Evolutionary conservation across 163 green algal species (phyloP).

Genomic region (Scenedesmus sp.): DNA sequence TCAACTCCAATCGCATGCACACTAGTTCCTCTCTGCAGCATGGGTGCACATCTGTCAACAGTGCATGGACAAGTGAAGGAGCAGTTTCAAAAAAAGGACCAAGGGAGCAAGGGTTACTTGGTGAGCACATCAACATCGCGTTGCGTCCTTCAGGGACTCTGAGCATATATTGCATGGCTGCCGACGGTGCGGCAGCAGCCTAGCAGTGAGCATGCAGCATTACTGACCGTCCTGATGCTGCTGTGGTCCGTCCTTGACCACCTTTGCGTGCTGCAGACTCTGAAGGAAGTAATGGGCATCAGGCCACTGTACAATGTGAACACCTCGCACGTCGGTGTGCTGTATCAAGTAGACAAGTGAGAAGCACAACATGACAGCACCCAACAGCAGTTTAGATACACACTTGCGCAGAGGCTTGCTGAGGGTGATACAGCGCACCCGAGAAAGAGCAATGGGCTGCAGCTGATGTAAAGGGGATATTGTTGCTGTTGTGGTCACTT

Average conservation of each 20-base stretch:
- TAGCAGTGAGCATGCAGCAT: too few relatives aligned
- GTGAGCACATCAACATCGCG: background rate
- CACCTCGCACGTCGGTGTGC: constrained; percentile 34
- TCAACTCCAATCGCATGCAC: too few relatives aligned
- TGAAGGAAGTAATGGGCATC: constrained; percentile 25
- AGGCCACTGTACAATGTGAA: constrained; percentile 1
- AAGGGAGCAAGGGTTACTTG: constrained; percentile 38
- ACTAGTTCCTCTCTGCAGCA: background rate
- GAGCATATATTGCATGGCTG: background rate
- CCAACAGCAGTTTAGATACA: background rate
- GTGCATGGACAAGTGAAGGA: background rate
- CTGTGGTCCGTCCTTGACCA: background rate
- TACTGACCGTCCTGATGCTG: background rate
- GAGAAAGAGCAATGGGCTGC: too few relatives aligned
- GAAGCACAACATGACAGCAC: background rate
- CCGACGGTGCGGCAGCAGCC: background rate
- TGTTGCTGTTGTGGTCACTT: too few relatives aligned
- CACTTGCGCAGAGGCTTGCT: too few relatives aligned
- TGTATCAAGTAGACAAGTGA: constrained; percentile 37
- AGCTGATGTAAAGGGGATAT: too few relatives aligned
- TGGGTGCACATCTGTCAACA: constrained; percentile 45
- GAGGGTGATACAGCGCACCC: background rate
- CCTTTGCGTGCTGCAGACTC: constrained; percentile 20
- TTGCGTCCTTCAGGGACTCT: background rate
- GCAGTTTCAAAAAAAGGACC: constrained; percentile 34